Evolutionary conservation across 108 stramenopile genomes (phyloP).

Genomic region (Bacterosira constricta): DNA sequence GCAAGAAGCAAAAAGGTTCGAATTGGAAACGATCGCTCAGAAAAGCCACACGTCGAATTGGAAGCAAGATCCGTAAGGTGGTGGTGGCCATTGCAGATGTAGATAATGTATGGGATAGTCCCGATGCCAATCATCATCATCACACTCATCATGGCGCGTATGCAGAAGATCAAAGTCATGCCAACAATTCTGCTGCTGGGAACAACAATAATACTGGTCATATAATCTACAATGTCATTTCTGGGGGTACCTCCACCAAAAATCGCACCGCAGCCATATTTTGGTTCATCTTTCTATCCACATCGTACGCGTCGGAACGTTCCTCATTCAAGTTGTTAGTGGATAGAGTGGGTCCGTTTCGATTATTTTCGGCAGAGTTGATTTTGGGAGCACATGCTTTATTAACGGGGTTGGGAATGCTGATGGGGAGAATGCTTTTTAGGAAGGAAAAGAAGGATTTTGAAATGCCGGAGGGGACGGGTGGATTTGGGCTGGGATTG

Average conservation of each 20-base stretch:
- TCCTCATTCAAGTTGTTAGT: constrained; percentile 80
- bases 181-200: too few relatives aligned
- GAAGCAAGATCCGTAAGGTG: constrained; percentile 27
- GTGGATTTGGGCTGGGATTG: constrained; percentile 12
- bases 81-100: constrained; percentile 67
- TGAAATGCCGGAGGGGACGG: neutral
- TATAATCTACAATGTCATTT: constrained; percentile 38
- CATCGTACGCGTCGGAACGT: constrained; percentile 77
- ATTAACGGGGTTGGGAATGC: constrained; percentile 54
- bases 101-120: constrained; percentile 83
- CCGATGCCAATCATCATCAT: constrained; percentile 13
- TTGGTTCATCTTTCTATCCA: constrained; percentile 75
- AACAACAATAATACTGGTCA: neutral
- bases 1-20: neutral
- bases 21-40: constrained; percentile 3
- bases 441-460: constrained; percentile 21
- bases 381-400: constrained; percentile 68
- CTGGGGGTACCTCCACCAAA: constrained; percentile 29
- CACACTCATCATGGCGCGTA: neutral
- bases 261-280: constrained; percentile 69
- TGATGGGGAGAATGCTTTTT: constrained; percentile 39
- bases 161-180: neutral
- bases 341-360: constrained; percentile 83
- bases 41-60: neutral
- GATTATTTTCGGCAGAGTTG: constrained; percentile 73